Evolutionary conservation across 2,329 filamentous ascomycete species (phyloP).

Genomic region (Ascochyta rabiei): DNA sequence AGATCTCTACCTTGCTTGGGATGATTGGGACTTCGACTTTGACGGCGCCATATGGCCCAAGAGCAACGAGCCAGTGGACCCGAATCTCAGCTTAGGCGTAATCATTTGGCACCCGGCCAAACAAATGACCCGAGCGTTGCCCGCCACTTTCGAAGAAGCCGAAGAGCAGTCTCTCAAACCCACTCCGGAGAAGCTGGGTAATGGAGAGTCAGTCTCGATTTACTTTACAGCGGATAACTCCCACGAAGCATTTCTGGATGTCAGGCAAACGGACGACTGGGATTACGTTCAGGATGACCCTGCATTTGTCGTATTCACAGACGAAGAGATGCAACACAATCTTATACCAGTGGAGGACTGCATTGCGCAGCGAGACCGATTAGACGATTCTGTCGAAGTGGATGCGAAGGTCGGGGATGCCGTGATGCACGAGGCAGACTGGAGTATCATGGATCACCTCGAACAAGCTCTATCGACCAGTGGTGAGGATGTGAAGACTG

Average conservation of each 20-base stretch:
- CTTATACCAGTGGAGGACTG: conserved; percentile 53
- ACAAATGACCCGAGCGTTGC: conserved; percentile 51
- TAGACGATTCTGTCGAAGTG: conserved; percentile 36
- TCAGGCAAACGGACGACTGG: conserved; percentile 59
- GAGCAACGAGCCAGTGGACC: conserved; percentile 53
- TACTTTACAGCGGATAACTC: conserved; percentile 54
- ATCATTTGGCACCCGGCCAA: conserved; percentile 55
- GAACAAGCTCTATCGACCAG: conserved; percentile 46
- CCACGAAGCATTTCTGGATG: conserved; percentile 53
- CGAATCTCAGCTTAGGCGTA: conserved; percentile 52
- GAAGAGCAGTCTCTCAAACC: conserved; percentile 52
- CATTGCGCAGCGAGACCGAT: conserved; percentile 48
- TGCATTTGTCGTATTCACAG: conserved; percentile 55
- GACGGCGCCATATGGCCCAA: conserved; percentile 54
- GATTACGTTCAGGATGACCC: conserved; percentile 56
- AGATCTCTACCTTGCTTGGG: conserved; percentile 43
- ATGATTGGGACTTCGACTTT: conserved; percentile 53
- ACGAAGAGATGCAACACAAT: conserved; percentile 44
- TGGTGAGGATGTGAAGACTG: conserved; percentile 18
- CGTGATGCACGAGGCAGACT: conserved; percentile 43
- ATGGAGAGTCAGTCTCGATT: conserved; percentile 57
- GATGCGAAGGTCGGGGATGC: conserved; percentile 36
- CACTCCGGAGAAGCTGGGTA: conserved; percentile 42
- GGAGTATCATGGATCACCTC: conserved; percentile 49
- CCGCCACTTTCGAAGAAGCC: conserved; percentile 52